These are phyloP conservation scores for Venturia oleaginea DNA, from an alignment of 2,329 filamentous ascomycete species.

Conservation along the genomic window DNA sequence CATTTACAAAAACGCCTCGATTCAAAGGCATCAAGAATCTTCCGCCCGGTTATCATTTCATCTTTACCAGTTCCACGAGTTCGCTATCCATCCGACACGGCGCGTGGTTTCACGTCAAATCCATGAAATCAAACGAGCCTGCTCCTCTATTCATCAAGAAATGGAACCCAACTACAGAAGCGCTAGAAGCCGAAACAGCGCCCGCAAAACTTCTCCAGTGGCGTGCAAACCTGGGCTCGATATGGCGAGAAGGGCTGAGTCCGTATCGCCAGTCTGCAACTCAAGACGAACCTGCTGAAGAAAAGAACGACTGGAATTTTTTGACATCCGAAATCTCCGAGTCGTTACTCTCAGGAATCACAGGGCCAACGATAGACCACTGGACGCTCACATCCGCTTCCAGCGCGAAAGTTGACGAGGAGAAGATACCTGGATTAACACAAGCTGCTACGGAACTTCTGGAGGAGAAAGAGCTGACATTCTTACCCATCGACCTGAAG, in stretches of 20 bases:
- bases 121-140: constrained; percentile 15
- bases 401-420: constrained; percentile 46
- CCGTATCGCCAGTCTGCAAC: constrained; percentile 37
- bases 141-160: constrained; percentile 42
- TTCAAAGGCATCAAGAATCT: constrained; percentile 54
- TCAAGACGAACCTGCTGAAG: constrained; percentile 27
- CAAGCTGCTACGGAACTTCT: constrained; percentile 15
- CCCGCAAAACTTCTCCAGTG: constrained; percentile 36
- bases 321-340: constrained; percentile 45
- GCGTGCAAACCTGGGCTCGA: constrained; percentile 46
- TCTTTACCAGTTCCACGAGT: constrained; percentile 50
- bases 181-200: constrained; percentile 34
- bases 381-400: constrained; percentile 52
- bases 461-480: constrained; percentile 38
- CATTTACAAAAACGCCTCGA: constrained; percentile 52
- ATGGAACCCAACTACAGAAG: constrained; percentile 44
- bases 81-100: constrained; percentile 53
- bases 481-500: constrained; percentile 52
- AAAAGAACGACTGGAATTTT: constrained; percentile 43
- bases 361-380: constrained; percentile 30
- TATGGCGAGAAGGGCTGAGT: constrained; percentile 46
- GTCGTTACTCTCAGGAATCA: constrained; percentile 40
- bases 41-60: constrained; percentile 50
- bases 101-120: constrained; percentile 47
- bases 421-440: constrained; percentile 50